Base-by-base conservation (phyloP, 2,329 filamentous ascomycete species). In the Pseudocercospora fijiensis region DNA sequence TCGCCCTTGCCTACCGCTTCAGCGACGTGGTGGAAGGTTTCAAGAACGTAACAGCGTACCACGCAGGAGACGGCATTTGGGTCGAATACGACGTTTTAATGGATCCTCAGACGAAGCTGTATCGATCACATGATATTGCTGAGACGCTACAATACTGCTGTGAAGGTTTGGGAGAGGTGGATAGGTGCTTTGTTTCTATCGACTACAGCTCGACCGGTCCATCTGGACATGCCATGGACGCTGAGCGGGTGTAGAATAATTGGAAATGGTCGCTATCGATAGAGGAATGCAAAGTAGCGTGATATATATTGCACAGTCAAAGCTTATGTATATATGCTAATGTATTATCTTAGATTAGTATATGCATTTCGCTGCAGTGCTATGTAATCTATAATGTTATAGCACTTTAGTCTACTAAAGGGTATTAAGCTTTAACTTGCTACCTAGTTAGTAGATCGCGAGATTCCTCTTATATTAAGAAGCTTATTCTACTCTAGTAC, bases 131-230 rank as follows among this genome's bases (percentile, higher is more conserved):
- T 66, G 86, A 88, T 72, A 77, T 88, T 45, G 83, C 84, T 0
- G 86, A 88, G 77, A 87, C 85, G 2, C 71, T 88, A 68, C 86
- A 88, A 74, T 88, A 88, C 72, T 87, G 86, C 66, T 74, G 80
- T 24, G 85, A 87, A 67, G 83, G 82, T 0, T 59, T 84, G 58
- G 77, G 75, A n/a, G 81, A 84, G 72, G 81, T 84, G 0, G 82
- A 84, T 66, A 74, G 82, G 10, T 80, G 80, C 2, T 84, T 84
- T 69, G 82, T 84, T 0, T 83, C 79, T 9, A 79, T 79, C 24
- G 82, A 84, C 71, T 84, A 81, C 65, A 76, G 76, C 16, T 71
- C 70, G 9, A 71, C 73, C 53, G 79, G 79, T 10, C 78, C 78
- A 18, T 77, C 76, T 1, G 79, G 79, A 13, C 78, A 81, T 69